phyloP scores from a whole-genome alignment of 2,329 filamentous ascomycete genomes.

The Geosmithia flava region DNA sequence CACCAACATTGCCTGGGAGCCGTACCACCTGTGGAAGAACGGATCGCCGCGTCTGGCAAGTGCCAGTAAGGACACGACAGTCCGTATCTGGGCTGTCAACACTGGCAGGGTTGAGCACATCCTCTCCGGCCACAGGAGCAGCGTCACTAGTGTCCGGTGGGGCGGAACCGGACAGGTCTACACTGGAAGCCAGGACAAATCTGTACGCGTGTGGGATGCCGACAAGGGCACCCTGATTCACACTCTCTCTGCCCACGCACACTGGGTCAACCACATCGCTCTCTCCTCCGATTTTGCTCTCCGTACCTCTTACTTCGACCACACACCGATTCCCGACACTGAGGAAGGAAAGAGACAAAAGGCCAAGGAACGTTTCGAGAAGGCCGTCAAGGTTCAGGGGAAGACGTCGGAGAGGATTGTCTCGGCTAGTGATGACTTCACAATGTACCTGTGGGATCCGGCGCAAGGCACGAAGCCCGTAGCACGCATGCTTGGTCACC shows the following conservation, averaged over 20 bases:
- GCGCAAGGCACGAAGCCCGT: slow-evolving; percentile 68
- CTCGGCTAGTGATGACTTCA: slow-evolving; percentile 89
- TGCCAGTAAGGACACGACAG: slow-evolving; percentile 79
- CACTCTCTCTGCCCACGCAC: slow-evolving; percentile 70
- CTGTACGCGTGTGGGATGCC: slow-evolving; percentile 81
- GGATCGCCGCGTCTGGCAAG: slow-evolving; percentile 73
- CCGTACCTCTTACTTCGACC: slow-evolving; percentile 77
- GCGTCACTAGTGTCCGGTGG: slow-evolving; percentile 86
- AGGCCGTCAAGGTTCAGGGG: slow-evolving; percentile 65
- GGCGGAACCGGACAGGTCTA: slow-evolving; percentile 81
- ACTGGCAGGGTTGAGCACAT: slow-evolving; percentile 69
- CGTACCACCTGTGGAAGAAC: slow-evolving; percentile 69
- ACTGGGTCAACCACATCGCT: slow-evolving; percentile 93
- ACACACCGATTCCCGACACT: slow-evolving; percentile 55
- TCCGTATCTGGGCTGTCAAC: slow-evolving; percentile 76
- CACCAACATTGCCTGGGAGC: slow-evolving; percentile 82
- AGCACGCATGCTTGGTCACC: slow-evolving; percentile 81
- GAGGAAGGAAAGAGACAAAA: slow-evolving; percentile 61
- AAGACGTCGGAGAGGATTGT: slow-evolving; percentile 74
- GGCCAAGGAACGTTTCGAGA: slow-evolving; percentile 73
- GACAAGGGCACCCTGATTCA: slow-evolving; percentile 67
- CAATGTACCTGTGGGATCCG: slow-evolving; percentile 92
- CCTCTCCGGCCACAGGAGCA: slow-evolving; percentile 77
- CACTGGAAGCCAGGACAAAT: slow-evolving; percentile 82
- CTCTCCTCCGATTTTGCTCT: slow-evolving; percentile 87